Base-by-base conservation (phyloP, 2,329 filamentous ascomycete genomes). In the Harringtonia lauricola region DNA sequence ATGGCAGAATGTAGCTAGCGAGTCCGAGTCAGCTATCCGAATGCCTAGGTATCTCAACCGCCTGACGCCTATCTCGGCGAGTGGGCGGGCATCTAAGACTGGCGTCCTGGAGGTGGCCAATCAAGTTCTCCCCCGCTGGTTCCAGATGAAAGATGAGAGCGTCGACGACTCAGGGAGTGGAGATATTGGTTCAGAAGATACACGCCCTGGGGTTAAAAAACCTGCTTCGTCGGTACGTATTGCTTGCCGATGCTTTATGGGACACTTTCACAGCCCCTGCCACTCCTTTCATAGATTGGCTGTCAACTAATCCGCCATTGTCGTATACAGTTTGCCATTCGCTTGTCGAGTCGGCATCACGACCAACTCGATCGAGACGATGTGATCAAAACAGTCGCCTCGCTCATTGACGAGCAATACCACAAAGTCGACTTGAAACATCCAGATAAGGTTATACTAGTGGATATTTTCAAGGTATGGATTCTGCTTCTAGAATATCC, bases 341-440 rank as follows among this genome's bases (percentile, higher is more conserved):
- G 86, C 36, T 77, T 82, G n/a, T 83, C 76, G 14, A 76, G 86
- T 48, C 79, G 86, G 44, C 86, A 84, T 55, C 81, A 89, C 61
- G 80, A 70, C 52, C 70, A 70, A 4, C 68, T 90, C 48, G 81
- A 75, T 52, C 74, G 84, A 46, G 75, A 81, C 50, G 67, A 67
- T 17, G 70, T 90, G 39, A 90, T 92, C 59, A 76, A 81, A 54
- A 75, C 73, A 49, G 72, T 90, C 49, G 86, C 84, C 5, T 65
- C 68, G 33, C 64, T 80, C 26, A 74, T 88, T 48, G 77, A 79
- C 40, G 43, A 45, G 12, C 64, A 71, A 10, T 70, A 71, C 33
- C 86, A 92, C 62, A 83, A 80, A 55, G 86, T 92, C 46, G 79
- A 89, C 54, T 72, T 94, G n/a, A 75, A 71, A 39, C 73, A 71